Conservation (phyloP, 2,329 filamentous ascomycete genomes). For the Paramyrothecium roridum region DNA sequence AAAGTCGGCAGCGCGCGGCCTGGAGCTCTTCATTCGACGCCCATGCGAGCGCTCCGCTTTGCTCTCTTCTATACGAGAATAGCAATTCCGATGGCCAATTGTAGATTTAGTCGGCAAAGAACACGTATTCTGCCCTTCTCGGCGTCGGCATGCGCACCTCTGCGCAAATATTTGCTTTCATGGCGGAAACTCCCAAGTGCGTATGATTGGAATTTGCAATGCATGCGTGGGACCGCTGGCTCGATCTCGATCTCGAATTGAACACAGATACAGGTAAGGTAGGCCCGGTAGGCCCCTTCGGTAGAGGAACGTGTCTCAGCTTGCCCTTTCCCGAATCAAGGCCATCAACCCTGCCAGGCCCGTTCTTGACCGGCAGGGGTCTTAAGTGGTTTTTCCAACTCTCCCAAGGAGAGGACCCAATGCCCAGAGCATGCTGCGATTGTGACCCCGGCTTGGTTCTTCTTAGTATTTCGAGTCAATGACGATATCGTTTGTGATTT, state of each 20-base stretch:
- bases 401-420: neutral
- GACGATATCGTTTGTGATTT: neutral
- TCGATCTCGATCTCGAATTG: slow-evolving; percentile 1
- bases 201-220: neutral
- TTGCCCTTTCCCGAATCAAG: slow-evolving; percentile 1
- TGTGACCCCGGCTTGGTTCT: too few species aligned
- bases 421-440: neutral
- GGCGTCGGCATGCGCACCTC: too few species aligned
- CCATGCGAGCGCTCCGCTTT: too few species aligned
- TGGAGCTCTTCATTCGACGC: too few species aligned
- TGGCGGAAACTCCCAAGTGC: too few species aligned
- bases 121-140: too few species aligned
- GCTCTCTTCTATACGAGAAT: too few species aligned
- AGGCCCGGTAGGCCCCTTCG: neutral
- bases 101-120: too few species aligned
- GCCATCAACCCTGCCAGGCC: neutral
- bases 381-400: neutral
- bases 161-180: too few species aligned
- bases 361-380: neutral
- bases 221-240: neutral
- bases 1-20: too few species aligned
- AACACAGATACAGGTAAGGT: too few species aligned
- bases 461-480: neutral
- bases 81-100: too few species aligned
- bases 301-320: slow-evolving; percentile 2